These are phyloP conservation scores for Coprinopsis sp. DNA, from an alignment of 768 basidiomycete genomes.

Conservation along the genomic window DNA sequence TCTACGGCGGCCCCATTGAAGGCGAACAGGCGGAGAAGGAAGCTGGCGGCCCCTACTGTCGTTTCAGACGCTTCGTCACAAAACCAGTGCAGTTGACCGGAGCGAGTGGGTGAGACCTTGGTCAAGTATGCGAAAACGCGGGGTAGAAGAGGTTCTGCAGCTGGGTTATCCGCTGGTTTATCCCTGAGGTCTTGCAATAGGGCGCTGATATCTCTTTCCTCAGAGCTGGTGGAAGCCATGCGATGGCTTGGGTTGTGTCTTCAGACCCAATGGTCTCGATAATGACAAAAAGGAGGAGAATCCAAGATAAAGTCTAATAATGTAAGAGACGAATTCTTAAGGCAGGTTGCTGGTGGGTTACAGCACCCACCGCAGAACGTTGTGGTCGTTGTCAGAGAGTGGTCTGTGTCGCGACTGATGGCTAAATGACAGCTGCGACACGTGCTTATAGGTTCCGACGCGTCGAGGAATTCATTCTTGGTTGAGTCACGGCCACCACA, in stretches of 20 bases:
- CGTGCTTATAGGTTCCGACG: neutral
- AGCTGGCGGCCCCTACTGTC: conserved; percentile 67
- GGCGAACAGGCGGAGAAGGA: conserved; percentile 78
- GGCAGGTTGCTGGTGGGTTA: too few species aligned
- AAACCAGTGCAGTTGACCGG: conserved; percentile 70
- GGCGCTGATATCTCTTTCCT: conserved; percentile 36
- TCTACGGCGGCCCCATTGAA: conserved; percentile 58
- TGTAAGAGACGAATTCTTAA: too few species aligned
- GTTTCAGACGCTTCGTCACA: conserved; percentile 57
- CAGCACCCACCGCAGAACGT: too few species aligned
- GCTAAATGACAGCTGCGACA: too few species aligned
- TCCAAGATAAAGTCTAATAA: neutral
- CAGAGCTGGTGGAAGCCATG: conserved; percentile 8
- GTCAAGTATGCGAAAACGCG: conserved; percentile 53
- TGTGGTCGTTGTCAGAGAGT: too few species aligned
- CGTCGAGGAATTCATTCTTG: neutral
- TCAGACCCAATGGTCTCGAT: too few species aligned
- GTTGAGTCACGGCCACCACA: neutral
- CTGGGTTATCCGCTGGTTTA: conserved; percentile 48
- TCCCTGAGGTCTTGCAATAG: conserved; percentile 56
- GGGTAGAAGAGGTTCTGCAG: conserved; percentile 44
- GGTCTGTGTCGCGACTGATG: too few species aligned
- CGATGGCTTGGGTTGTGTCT: neutral
- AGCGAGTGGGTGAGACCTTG: conserved; percentile 32
- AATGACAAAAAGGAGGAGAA: neutral